These are phyloP conservation scores for Ochetophila trinervis DNA, from an alignment of 306 rosid species.

Conservation along the genomic window DNA sequence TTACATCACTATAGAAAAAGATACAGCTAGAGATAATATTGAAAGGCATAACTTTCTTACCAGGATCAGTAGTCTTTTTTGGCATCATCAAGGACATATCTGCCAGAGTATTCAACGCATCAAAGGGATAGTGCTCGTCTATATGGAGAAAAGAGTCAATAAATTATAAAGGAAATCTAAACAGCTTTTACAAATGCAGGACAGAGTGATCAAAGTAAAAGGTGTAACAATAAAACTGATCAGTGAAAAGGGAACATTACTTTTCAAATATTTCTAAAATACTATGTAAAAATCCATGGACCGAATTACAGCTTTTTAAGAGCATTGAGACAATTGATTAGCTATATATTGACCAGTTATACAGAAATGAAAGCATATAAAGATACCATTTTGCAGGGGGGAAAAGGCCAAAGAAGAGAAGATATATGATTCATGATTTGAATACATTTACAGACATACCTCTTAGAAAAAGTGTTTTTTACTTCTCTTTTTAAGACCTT, in stretches of 20 bases:
- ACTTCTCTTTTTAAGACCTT: conserved; percentile 56
- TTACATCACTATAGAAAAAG: too few species aligned
- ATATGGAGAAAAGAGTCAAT: conserved; percentile 29
- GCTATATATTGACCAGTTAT: too few species aligned
- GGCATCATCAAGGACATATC: conserved; percentile 94
- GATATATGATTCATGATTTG: conserved; percentile 5
- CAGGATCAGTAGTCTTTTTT: conserved; percentile 45
- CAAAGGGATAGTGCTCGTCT: conserved; percentile 77
- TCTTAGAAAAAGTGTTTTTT: conserved; percentile 50
- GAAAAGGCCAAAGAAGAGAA: not conserved
- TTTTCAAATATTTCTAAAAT: too few species aligned
- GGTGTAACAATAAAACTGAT: not conserved
- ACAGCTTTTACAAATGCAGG: conserved; percentile 15
- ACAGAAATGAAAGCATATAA: not conserved
- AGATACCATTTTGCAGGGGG: conserved; percentile 24
- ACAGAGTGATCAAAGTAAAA: not conserved
- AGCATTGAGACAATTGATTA: too few species aligned
- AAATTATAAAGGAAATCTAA: conserved; percentile 15
- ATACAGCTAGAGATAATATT: too few species aligned
- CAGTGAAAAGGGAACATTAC: too few species aligned
- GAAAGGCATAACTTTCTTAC: conserved; percentile 39
- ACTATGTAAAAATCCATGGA: too few species aligned
- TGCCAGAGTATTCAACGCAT: conserved; percentile 86
- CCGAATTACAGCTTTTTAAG: too few species aligned
- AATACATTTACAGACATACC: conserved; percentile 33